Conservation (phyloP, 805 yeast genomes). For the Zygotorulaspora florentina region DNA sequence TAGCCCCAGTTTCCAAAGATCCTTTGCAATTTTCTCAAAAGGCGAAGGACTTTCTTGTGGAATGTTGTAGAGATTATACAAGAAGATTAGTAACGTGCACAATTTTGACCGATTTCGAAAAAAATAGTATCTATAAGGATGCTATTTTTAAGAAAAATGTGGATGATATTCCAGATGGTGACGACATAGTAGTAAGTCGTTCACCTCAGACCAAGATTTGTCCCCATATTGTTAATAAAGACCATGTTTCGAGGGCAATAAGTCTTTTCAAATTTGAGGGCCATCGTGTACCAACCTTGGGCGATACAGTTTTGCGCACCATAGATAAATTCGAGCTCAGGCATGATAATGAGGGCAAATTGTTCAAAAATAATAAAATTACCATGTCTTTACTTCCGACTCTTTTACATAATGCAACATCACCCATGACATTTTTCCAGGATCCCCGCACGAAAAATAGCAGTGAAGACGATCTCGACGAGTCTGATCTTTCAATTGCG, state of each 20-base stretch:
- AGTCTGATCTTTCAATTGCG: slow-evolving; percentile 7
- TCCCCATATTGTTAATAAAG: slow-evolving; percentile 24
- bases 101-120: slow-evolving; percentile 20
- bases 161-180: slow-evolving; percentile 3
- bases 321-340: slow-evolving; percentile 24
- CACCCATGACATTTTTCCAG: neutral
- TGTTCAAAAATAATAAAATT: slow-evolving; percentile 22
- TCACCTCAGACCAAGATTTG: slow-evolving; percentile 3
- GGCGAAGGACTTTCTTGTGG: slow-evolving; percentile 14
- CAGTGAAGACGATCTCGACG: neutral
- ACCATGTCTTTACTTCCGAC: slow-evolving; percentile 10
- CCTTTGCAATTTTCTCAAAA: slow-evolving; percentile 17
- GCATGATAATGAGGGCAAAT: slow-evolving; percentile 20
- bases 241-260: slow-evolving; percentile 15
- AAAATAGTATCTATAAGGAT: slow-evolving; percentile 11
- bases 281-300: slow-evolving; percentile 16
- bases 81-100: slow-evolving; percentile 18
- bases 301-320: slow-evolving; percentile 19
- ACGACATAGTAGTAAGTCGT: slow-evolving; percentile 6
- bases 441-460: neutral
- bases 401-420: slow-evolving; percentile 5
- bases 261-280: slow-evolving; percentile 14
- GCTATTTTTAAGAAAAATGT: slow-evolving; percentile 3
- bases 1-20: slow-evolving; percentile 10
- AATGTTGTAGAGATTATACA: slow-evolving; percentile 16